A percentile compares a stretch with the other conserved stretches of the same genome.
These are phyloP conservation scores for Cupressus sempervirens DNA, from an alignment of 75 land plant species.

Conservation along the genomic window DNA sequence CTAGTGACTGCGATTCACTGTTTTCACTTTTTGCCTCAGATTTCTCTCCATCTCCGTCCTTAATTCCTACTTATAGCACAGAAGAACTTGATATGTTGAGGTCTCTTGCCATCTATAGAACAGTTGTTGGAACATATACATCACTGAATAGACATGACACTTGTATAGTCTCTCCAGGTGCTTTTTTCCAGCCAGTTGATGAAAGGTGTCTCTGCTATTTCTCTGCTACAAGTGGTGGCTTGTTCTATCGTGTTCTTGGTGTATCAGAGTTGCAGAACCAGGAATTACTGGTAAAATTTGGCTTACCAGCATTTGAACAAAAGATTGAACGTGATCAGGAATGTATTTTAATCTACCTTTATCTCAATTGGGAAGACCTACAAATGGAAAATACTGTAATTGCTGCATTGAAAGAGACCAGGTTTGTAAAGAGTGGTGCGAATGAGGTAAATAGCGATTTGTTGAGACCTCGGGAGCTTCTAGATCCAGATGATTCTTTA, in stretches of 20 bases:
- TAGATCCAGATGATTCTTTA: constrained; percentile 72
- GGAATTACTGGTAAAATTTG: constrained; percentile 71
- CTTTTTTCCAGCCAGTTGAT: constrained; percentile 75
- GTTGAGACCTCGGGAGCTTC: constrained; percentile 55
- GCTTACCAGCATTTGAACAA: constrained; percentile 62
- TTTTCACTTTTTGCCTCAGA: constrained; percentile 66
- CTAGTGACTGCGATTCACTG: constrained; percentile 61
- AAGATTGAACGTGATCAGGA: constrained; percentile 64
- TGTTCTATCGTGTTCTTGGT: constrained; percentile 63
- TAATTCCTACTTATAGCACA: constrained; percentile 27
- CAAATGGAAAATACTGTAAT: constrained; percentile 47
- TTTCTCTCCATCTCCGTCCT: constrained; percentile 28
- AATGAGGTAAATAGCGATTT: constrained; percentile 29
- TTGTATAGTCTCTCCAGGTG: constrained; percentile 57
- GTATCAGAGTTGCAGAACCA: constrained; percentile 64
- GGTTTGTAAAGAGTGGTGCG: constrained; percentile 56
- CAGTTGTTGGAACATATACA: constrained; percentile 60
- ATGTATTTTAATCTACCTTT: constrained; percentile 59
- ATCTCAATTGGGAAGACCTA: constrained; percentile 67
- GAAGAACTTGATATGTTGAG: constrained; percentile 71
- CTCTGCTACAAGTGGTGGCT: constrained; percentile 33
- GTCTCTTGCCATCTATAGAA: constrained; percentile 78
- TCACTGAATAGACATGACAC: constrained; percentile 36
- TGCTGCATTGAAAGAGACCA: constrained; percentile 61
- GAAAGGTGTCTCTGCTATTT: constrained; percentile 60